Conservation (phyloP, 1,139 yeast species). For the Candida smagusa region DNA sequence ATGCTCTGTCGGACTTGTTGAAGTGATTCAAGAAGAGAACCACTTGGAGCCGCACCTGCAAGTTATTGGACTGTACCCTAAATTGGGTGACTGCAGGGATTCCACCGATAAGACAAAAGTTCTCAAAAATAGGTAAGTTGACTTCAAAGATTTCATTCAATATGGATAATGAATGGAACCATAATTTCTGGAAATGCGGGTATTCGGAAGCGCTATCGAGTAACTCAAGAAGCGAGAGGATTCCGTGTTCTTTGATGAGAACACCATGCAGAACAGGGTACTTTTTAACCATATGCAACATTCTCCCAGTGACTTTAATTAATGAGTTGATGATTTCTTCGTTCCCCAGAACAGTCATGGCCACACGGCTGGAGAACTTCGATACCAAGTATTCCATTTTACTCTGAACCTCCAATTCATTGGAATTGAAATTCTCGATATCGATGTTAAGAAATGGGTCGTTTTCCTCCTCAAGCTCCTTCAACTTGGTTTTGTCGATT, state of each 20-base stretch:
- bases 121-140: conserved; percentile 41
- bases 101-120: conserved; percentile 56
- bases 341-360: conserved; percentile 26
- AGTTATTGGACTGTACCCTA: conserved; percentile 32
- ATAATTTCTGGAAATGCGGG: conserved; percentile 31
- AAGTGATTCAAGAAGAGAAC: conserved; percentile 42
- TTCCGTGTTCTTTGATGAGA: conserved; percentile 48
- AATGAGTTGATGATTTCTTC: conserved; percentile 32
- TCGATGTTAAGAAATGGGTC: conserved; percentile 44
- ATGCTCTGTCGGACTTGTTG: conserved; percentile 34
- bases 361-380: conserved; percentile 34
- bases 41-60: conserved; percentile 41
- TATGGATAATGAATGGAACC: conserved; percentile 41
- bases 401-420: conserved; percentile 41
- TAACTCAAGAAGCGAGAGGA: conserved; percentile 46
- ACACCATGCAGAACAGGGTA: conserved; percentile 42
- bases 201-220: conserved; percentile 38
- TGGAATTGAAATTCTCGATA: conserved; percentile 40
- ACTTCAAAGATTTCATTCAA: conserved; percentile 38
- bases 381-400: conserved; percentile 41
- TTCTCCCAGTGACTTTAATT: conserved; percentile 38
- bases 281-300: conserved; percentile 40
- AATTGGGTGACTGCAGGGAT: conserved; percentile 49
- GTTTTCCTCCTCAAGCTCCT: conserved; percentile 19
- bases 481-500: conserved; percentile 2